Evolutionary conservation across 352 stramenopile genomes (phyloP), one percentile per base, ranked within the genome.

Genomic region (Pythium monospermum): DNA sequence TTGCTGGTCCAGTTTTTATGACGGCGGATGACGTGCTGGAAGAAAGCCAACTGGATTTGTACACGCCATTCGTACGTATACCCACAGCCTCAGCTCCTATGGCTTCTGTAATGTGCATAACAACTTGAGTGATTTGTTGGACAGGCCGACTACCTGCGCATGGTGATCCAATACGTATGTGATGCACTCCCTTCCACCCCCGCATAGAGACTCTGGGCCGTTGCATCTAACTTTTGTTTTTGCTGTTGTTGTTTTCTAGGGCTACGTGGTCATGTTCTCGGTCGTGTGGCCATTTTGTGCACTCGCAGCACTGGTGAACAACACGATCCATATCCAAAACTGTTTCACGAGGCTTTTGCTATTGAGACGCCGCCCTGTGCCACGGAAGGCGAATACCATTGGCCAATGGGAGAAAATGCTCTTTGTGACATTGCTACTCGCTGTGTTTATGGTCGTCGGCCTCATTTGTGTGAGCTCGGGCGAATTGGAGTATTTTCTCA

Each of bases 181-280:
- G 8, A 16, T 26, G 13, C 38, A n/a, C n/a, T n/a, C n/a, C n/a
- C n/a, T n/a, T n/a, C n/a, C n/a, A n/a, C n/a, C n/a, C n/a, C n/a
- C n/a, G n/a, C n/a, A n/a, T n/a, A n/a, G n/a, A n/a, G n/a, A n/a
- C n/a, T n/a, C n/a, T n/a, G n/a, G n/a, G n/a, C n/a, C n/a, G n/a
- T n/a, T n/a, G n/a, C n/a, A n/a, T n/a, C n/a, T n/a, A n/a, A n/a
- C n/a, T n/a, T n/a, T n/a, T n/a, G n/a, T n/a, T n/a, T n/a, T n/a
- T n/a, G n/a, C n/a, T 15, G 37, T 39, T 30, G 19, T 22, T 28
- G 3, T 45, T 28, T 11, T 42, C 13, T 52, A 93, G 82, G 83
- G 83, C 65, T 93, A 89, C 37, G 77, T 93, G 18, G 83, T 93
- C 21, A 94, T 94, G 83, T 91, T 94, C 60, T 94, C 83, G 1